Evolutionary conservation across 2,329 filamentous ascomycete genomes (phyloP).

Genomic region (Diplodia intermedia): DNA sequence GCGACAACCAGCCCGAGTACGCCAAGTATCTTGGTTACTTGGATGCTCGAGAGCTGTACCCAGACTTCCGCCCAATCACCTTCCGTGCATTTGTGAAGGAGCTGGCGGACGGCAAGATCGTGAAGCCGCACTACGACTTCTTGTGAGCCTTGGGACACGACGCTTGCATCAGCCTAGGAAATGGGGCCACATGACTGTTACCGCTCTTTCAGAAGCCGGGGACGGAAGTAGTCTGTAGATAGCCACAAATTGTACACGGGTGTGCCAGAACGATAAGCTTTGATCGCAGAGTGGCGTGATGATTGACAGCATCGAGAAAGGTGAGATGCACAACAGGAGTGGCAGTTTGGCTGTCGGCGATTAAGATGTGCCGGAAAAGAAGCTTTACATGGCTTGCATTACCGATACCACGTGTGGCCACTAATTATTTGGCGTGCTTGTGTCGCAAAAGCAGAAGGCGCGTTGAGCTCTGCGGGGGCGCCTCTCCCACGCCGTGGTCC

Average conservation of each 20-base stretch:
- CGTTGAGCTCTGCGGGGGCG: neutral
- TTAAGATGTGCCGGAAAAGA: neutral
- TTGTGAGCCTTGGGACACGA: neutral
- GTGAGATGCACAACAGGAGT: neutral
- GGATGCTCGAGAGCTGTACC: slow-evolving; percentile 60
- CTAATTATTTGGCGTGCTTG: neutral
- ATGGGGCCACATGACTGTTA: neutral
- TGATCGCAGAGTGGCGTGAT: neutral
- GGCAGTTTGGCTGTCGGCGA: neutral
- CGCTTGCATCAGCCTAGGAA: neutral
- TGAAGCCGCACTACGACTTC: slow-evolving; percentile 8
- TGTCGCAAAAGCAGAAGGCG: neutral
- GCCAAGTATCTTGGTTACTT: slow-evolving; percentile 64
- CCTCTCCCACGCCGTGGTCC: neutral
- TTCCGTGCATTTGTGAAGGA: slow-evolving; percentile 11
- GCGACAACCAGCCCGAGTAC: slow-evolving; percentile 61
- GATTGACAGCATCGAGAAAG: neutral
- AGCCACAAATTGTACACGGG: neutral
- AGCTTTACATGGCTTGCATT: neutral
- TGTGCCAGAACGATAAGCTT: neutral
- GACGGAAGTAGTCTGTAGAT: neutral
- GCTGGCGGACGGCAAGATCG: neutral
- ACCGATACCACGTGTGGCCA: neutral
- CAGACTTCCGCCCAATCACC: slow-evolving; percentile 50
- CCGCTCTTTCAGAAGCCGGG: neutral